Percentiles rank a stretch among this genome's conserved stretches.
These are phyloP conservation scores for Solanum gandarillasii DNA, from an alignment of 257 asterid species.

Conservation along the genomic window DNA sequence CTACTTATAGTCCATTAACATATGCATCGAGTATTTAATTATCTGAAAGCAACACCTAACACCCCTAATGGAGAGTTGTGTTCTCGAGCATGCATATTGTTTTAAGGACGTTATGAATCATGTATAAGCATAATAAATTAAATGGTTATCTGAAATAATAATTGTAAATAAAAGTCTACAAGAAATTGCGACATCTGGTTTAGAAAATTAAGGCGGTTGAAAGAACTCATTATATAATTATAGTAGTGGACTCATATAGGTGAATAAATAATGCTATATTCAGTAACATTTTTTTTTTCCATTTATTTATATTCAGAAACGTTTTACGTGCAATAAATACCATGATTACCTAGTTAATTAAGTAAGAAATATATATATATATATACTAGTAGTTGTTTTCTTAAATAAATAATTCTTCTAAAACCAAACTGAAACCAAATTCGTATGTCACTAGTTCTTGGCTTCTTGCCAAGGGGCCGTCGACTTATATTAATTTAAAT, in stretches of 20 bases:
- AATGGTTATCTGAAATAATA: background rate
- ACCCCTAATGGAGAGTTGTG: background rate
- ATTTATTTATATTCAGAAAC: background rate
- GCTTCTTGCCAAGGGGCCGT: background rate
- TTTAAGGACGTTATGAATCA: background rate
- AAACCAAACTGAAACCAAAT: background rate
- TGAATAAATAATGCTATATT: background rate
- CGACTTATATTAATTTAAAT: background rate
- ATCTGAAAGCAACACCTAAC: background rate
- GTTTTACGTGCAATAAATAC: background rate
- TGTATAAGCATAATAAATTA: background rate
- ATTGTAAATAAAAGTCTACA: background rate
- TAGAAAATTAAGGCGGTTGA: background rate
- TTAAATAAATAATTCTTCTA: background rate
- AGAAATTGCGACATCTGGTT: background rate
- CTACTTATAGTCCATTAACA: too few relatives aligned
- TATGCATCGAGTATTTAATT: background rate
- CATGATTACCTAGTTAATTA: background rate
- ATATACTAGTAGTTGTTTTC: background rate
- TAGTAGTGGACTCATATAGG: background rate
- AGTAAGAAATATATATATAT: background rate
- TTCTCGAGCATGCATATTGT: background rate
- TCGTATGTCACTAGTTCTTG: background rate
- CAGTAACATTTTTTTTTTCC: background rate
- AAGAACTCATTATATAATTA: background rate